phyloP scores from a whole-genome alignment of 495 filamentous ascomycete genomes.

The Aspergillus incahuasiensis region DNA sequence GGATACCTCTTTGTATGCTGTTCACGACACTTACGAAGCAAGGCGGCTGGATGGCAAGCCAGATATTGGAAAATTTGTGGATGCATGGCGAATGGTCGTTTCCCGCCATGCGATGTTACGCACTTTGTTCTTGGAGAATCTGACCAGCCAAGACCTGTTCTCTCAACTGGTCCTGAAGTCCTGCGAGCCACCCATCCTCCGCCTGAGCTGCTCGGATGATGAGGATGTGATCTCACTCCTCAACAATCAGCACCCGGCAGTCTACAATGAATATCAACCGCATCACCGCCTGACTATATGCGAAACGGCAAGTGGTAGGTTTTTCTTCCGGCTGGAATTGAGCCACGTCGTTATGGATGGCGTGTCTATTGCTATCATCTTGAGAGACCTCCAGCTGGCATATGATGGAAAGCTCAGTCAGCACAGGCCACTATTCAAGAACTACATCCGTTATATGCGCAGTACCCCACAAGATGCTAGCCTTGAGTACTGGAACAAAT shows the following conservation, averaged over 20 bases:
- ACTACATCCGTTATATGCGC: constrained; percentile 48
- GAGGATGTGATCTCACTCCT: constrained; percentile 29
- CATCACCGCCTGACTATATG: constrained; percentile 48
- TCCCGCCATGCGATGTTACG: constrained; percentile 48
- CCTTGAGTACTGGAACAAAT: constrained; percentile 50
- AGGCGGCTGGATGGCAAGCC: constrained; percentile 26
- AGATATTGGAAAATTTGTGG: constrained; percentile 32
- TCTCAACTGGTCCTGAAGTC: constrained; percentile 49
- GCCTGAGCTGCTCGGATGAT: constrained; percentile 32
- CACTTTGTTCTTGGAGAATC: constrained; percentile 48
- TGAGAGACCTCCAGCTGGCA: constrained; percentile 42
- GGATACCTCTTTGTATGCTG: constrained; percentile 54
- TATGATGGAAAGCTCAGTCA: constrained; percentile 39
- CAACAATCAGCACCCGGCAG: constrained; percentile 29
- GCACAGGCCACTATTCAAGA: constrained; percentile 47
- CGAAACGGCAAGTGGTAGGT: constrained; percentile 30
- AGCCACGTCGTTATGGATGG: constrained; percentile 53
- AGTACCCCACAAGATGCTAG: constrained; percentile 33
- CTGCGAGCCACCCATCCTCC: constrained; percentile 26
- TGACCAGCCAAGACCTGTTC: constrained; percentile 40
- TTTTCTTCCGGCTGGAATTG: constrained; percentile 53
- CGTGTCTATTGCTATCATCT: constrained; percentile 43
- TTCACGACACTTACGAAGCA: constrained; percentile 59
- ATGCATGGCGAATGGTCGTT: constrained; percentile 47
- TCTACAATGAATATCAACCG: constrained; percentile 31